phyloP scores from a whole-genome alignment of 202 grass and related monocot species.

The Carex arenaria region DNA sequence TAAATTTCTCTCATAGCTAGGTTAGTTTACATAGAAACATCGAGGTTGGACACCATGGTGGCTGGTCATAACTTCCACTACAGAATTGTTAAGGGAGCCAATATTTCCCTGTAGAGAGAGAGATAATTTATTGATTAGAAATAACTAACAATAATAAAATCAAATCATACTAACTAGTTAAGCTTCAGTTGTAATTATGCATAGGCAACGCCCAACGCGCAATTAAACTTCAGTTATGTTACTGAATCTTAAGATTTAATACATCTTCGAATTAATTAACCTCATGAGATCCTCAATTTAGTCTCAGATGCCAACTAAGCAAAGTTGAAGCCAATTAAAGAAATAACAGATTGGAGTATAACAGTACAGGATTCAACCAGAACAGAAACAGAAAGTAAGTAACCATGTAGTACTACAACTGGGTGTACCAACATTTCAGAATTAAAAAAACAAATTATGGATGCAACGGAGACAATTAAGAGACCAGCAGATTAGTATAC shows the following conservation, averaged over 20 bases:
- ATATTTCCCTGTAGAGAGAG: neutral
- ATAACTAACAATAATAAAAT: neutral
- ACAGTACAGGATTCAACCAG: neutral
- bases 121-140: neutral
- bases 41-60: neutral
- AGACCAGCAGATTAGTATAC: neutral
- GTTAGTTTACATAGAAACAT: neutral
- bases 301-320: neutral
- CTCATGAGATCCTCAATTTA: neutral
- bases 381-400: neutral
- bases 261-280: neutral
- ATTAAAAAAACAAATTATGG: neutral
- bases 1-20: slow-evolving; percentile 29
- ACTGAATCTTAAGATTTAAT: neutral
- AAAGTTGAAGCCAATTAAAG: neutral
- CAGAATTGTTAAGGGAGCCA: neutral
- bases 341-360: neutral
- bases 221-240: neutral
- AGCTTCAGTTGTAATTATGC: neutral
- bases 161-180: neutral
- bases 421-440: neutral
- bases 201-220: neutral
- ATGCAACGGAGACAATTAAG: neutral
- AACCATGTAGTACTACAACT: neutral
- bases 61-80: neutral